These are phyloP conservation scores for Colletotrichum gigasporum DNA, from an alignment of 2,329 filamentous ascomycete genomes.

Conservation along the genomic window DNA sequence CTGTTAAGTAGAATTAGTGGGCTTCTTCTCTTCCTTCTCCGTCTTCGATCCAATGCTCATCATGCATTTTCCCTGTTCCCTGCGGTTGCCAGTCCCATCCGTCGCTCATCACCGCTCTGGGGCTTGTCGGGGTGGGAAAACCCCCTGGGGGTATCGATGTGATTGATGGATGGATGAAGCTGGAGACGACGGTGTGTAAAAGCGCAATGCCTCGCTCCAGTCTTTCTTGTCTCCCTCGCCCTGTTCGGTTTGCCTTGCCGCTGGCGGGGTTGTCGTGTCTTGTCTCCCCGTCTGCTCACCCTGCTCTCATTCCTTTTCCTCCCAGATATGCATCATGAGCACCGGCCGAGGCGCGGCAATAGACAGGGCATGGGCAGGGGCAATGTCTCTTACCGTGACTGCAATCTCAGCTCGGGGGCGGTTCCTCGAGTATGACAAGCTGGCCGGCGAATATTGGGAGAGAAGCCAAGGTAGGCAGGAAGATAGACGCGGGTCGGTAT, in stretches of 20 bases:
- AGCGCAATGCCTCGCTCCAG: neutral
- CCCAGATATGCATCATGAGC: neutral
- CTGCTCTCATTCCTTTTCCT: neutral
- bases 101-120: neutral
- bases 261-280: neutral
- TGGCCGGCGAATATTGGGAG: neutral
- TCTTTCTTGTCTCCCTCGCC: no score
- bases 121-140: neutral
- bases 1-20: slow-evolving; percentile 23
- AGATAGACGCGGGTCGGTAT: neutral
- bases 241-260: neutral
- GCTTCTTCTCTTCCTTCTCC: neutral
- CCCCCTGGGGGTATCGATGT: slow-evolving; percentile 2
- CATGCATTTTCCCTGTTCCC: slow-evolving; percentile 16
- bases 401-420: neutral
- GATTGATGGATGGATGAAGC: slow-evolving; percentile 8
- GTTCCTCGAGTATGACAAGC: neutral
- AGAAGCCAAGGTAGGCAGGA: neutral
- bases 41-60: neutral
- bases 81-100: neutral
- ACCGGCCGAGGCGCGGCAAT: neutral
- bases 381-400: neutral
- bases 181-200: neutral
- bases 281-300: neutral
- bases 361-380: no score